phyloP scores from a whole-genome alignment of 768 basidiomycete genomes.

The Leucosporidium scottii region DNA sequence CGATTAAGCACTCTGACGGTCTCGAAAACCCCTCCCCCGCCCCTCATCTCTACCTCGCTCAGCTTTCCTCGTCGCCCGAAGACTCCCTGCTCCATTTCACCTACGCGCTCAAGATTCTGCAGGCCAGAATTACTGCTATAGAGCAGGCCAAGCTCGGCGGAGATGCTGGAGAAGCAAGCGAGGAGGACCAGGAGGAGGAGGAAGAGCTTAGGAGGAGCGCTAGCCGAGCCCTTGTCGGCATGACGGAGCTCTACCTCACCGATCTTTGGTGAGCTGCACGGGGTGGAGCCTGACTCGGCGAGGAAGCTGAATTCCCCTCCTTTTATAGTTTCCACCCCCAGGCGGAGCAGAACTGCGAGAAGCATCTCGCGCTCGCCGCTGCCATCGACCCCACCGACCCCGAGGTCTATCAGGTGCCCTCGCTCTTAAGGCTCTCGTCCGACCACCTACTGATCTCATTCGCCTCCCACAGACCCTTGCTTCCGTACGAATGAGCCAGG shows the following conservation, averaged over 20 bases:
- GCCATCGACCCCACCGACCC: slow-evolving; percentile 35
- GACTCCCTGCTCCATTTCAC: slow-evolving; percentile 34
- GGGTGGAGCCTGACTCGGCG: background rate
- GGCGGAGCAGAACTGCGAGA: slow-evolving; percentile 36
- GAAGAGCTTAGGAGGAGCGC: slow-evolving; percentile 32
- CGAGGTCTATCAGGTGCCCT: slow-evolving; percentile 33
- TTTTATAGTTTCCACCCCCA: slow-evolving; percentile 32
- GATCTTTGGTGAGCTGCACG: slow-evolving; percentile 35
- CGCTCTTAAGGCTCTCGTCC: background rate
- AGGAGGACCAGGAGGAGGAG: slow-evolving; percentile 28
- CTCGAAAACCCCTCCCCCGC: slow-evolving; percentile 32
- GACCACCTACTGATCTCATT: background rate
- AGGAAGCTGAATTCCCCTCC: too few relatives aligned
- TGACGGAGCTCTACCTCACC: slow-evolving; percentile 40
- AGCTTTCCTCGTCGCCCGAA: slow-evolving; percentile 35
- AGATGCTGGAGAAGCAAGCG: slow-evolving; percentile 13
- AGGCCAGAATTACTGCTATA: slow-evolving; percentile 25
- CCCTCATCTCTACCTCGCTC: slow-evolving; percentile 38
- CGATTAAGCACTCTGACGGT: slow-evolving; percentile 17
- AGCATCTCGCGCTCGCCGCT: slow-evolving; percentile 32
- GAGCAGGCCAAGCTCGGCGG: slow-evolving; percentile 31
- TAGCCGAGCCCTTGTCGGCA: slow-evolving; percentile 35
- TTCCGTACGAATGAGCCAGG: slow-evolving; percentile 31
- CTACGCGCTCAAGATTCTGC: slow-evolving; percentile 31
- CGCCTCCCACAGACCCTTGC: slow-evolving; percentile 26